A percentile compares a stretch with the other conserved stretches of the same genome.
These are phyloP conservation scores for Nyctanthes arbortristis DNA, from an alignment of 257 asterid species.

Conservation along the genomic window DNA sequence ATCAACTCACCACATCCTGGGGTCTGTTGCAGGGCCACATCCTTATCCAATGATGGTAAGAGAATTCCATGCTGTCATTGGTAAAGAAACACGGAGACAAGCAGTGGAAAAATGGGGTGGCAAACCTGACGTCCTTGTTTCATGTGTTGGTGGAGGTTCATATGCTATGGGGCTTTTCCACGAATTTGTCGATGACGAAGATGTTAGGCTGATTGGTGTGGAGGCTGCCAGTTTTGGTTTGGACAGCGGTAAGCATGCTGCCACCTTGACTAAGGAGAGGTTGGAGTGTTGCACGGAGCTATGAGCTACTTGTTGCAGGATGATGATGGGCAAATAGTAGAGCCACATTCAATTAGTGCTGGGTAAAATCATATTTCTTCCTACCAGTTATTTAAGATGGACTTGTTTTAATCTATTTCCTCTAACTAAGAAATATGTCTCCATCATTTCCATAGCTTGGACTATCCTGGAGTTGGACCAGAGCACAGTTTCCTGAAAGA, in stretches of 20 bases:
- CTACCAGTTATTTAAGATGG: constrained; percentile 2
- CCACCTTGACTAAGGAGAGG: constrained; percentile 89
- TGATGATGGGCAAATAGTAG: constrained; percentile 89
- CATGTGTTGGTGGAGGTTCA: constrained; percentile 98
- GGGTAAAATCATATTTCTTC: constrained; percentile 51
- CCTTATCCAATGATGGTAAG: constrained; percentile 98
- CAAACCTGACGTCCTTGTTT: constrained; percentile 80
- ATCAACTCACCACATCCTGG: constrained; percentile 87
- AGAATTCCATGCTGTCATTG: constrained; percentile 90
- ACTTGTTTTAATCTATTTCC: background rate
- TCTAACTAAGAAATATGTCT: too few relatives aligned
- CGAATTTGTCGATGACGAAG: constrained; percentile 81
- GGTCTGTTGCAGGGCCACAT: constrained; percentile 96
- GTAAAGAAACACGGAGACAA: constrained; percentile 93
- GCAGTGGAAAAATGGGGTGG: constrained; percentile 94
- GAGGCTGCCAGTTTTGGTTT: constrained; percentile 96
- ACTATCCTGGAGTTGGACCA: constrained; percentile 97
- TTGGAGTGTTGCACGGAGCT: constrained; percentile 94
- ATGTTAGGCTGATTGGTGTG: constrained; percentile 86
- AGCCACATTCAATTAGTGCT: constrained; percentile 95
- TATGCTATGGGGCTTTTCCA: constrained; percentile 94
- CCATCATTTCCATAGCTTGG: constrained; percentile 45
- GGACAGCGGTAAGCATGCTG: constrained; percentile 96
- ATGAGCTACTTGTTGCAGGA: constrained; percentile 97
- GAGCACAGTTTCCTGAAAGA: constrained; percentile 97